phyloP scores from a whole-genome alignment of 192 early-diverging fungal species.

The Linnemannia elongata region DNA sequence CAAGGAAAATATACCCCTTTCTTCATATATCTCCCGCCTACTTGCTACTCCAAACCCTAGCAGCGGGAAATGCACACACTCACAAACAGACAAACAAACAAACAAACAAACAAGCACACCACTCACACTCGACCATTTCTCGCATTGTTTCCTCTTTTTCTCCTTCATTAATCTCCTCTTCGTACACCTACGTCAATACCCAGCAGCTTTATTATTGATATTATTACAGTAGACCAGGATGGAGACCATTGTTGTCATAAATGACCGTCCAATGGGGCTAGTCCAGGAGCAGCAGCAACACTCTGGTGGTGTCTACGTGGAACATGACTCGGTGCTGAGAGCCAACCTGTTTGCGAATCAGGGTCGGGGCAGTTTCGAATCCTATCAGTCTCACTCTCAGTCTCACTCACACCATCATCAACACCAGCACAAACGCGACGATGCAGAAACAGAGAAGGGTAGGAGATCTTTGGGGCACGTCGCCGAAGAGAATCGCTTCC shows the following conservation, averaged over 20 bases:
- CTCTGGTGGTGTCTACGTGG: neutral
- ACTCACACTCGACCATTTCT: neutral
- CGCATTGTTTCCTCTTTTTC: neutral
- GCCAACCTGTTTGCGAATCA: constrained; percentile 22
- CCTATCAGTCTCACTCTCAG: neutral
- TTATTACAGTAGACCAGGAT: neutral
- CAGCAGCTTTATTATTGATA: no score
- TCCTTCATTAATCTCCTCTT: no score
- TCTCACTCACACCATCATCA: neutral
- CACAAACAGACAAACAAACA: neutral
- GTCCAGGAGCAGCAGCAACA: neutral
- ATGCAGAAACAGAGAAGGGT: neutral
- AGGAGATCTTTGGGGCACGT: neutral
- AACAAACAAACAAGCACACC: neutral
- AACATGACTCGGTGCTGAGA: constrained; percentile 9
- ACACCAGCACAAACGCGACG: neutral
- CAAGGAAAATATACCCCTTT: neutral
- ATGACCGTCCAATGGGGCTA: neutral
- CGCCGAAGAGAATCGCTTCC: constrained; percentile 13
- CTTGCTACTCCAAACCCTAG: neutral
- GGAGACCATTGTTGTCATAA: constrained; percentile 11
- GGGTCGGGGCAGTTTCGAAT: constrained; percentile 24
- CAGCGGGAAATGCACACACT: neutral
- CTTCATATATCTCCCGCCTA: neutral
- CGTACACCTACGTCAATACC: no score